Evolutionary conservation across 2,329 filamentous ascomycete species (phyloP).

Genomic region (Colletotrichum musicola): DNA sequence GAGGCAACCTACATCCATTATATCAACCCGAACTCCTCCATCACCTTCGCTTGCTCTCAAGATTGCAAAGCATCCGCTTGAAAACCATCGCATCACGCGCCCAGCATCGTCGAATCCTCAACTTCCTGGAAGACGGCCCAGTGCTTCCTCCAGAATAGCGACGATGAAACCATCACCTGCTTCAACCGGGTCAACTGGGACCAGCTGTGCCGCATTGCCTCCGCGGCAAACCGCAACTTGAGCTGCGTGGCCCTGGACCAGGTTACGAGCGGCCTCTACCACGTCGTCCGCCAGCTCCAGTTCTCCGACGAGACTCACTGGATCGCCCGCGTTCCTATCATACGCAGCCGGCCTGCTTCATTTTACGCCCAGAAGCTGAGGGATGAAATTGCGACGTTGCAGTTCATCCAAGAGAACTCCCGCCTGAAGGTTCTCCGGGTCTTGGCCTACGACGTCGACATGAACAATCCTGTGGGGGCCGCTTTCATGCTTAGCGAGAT

Average conservation of each 20-base stretch:
- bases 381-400: slow-evolving; percentile 11
- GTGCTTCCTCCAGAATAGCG: neutral
- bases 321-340: slow-evolving; percentile 6
- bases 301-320: slow-evolving; percentile 15
- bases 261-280: slow-evolving; percentile 11
- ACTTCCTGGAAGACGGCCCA: slow-evolving; percentile 6
- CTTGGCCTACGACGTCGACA: slow-evolving; percentile 8
- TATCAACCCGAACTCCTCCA: too few relatives aligned
- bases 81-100: too few relatives aligned
- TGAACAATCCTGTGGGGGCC: neutral
- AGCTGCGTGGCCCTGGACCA: slow-evolving; percentile 3
- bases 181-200: slow-evolving; percentile 12
- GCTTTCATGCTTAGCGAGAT: slow-evolving; percentile 16
- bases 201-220: slow-evolving; percentile 9
- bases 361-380: neutral
- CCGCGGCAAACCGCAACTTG: neutral
- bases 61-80: too few relatives aligned
- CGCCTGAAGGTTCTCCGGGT: neutral
- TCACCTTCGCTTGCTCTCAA: too few relatives aligned
- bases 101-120: neutral
- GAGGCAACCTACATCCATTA: too few relatives aligned
- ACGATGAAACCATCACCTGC: neutral
- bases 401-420: slow-evolving; percentile 15
- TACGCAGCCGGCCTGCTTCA: neutral
- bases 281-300: slow-evolving; percentile 15